phyloP scores from a whole-genome alignment of 495 filamentous ascomycete species.

The Ascodesmis nigricans region DNA sequence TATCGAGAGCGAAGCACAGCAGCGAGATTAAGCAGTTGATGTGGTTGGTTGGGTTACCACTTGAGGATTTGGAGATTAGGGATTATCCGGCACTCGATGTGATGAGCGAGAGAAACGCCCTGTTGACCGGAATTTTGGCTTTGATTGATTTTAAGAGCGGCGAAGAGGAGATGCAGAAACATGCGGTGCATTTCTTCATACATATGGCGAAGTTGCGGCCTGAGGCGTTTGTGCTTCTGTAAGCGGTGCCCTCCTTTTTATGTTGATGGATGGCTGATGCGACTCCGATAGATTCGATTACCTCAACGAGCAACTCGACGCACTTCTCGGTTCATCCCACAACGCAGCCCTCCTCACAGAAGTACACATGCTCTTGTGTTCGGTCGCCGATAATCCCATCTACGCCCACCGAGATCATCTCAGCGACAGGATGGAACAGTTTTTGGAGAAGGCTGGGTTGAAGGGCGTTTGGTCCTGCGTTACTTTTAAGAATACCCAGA shows the following conservation, averaged over 20 bases:
- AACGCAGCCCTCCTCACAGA: conserved; percentile 18
- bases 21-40: conserved; percentile 17
- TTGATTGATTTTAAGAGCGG: conserved; percentile 19
- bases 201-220: conserved; percentile 13
- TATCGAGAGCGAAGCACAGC: conserved; percentile 16
- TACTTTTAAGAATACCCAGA: conserved; percentile 17
- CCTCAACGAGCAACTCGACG: conserved; percentile 16
- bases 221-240: conserved; percentile 15
- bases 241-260: not conserved
- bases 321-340: conserved; percentile 14
- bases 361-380: conserved; percentile 17
- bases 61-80: conserved; percentile 2
- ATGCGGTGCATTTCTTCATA: conserved; percentile 12
- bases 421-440: conserved; percentile 14
- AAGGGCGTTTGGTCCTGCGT: conserved; percentile 20
- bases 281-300: conserved; percentile 11
- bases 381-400: conserved; percentile 13
- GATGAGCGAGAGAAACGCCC: conserved; percentile 17
- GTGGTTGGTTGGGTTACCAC: conserved; percentile 15
- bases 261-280: not conserved
- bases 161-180: conserved; percentile 18
- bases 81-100: conserved; percentile 1
- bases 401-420: conserved; percentile 14
- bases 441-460: conserved; percentile 14
- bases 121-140: conserved; percentile 14